Evolutionary conservation across 345 rosid genomes (phyloP).

Genomic region (Dimocarpus longan): DNA sequence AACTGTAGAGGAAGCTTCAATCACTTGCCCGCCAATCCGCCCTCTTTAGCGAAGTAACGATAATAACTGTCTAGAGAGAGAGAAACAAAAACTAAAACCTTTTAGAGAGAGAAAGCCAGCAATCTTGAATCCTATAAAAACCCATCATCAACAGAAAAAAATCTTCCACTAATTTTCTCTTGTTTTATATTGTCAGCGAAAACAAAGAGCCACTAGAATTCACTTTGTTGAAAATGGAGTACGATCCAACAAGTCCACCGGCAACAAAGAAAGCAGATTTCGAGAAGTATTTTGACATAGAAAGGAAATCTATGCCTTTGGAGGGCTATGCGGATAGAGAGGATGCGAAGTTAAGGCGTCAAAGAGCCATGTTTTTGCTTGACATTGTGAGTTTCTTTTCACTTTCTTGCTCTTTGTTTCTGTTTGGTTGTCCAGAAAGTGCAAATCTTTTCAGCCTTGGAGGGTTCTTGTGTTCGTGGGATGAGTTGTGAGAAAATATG

Average conservation of each 20-base stretch:
- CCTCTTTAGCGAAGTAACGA: neutral
- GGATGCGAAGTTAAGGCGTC: neutral
- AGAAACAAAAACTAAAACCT: neutral
- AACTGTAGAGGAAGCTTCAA: neutral
- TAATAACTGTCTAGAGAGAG: conserved; percentile 8
- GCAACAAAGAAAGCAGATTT: neutral
- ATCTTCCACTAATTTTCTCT: neutral
- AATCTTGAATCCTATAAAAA: neutral
- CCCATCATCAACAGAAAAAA: neutral
- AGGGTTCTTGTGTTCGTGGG: neutral
- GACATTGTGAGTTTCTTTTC: neutral
- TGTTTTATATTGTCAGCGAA: neutral
- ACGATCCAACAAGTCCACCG: neutral
- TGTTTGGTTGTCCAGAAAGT: neutral
- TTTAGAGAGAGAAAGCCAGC: neutral
- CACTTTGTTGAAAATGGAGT: neutral
- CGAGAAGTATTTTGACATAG: neutral
- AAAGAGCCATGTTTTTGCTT: neutral
- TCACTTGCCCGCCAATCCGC: neutral
- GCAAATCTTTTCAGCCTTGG: neutral
- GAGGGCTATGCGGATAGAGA: neutral
- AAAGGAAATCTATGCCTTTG: conserved; percentile 8
- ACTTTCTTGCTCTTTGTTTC: neutral
- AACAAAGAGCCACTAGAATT: neutral
- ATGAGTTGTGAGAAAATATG: no score